Conservation (phyloP, 1,284 basidiomycete species). For the Schizophyllum amplum region DNA sequence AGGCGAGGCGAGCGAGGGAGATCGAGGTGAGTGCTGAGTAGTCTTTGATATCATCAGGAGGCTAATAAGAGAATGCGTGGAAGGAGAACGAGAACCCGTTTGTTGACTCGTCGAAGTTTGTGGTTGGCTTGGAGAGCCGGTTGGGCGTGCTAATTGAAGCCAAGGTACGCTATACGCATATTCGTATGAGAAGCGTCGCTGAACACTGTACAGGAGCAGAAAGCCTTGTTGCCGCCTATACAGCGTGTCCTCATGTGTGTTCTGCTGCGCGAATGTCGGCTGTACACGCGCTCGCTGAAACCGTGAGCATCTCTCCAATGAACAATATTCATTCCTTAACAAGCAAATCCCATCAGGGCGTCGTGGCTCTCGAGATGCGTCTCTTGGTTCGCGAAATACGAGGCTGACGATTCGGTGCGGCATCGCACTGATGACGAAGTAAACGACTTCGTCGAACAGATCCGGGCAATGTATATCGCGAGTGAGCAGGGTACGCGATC, state of each 20-base stretch:
- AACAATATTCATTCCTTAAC: not conserved
- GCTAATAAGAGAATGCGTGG: too few species aligned
- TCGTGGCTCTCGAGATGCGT: constrained; percentile 48
- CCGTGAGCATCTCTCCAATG: too few species aligned
- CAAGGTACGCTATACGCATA: constrained; percentile 35
- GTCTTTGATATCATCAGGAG: too few species aligned
- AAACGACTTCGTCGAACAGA: constrained; percentile 28
- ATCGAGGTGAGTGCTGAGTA: constrained; percentile 10
- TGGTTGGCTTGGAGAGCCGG: constrained; percentile 46
- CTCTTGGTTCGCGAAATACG: constrained; percentile 40
- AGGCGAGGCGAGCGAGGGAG: constrained; percentile 33
- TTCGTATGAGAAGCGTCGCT: constrained; percentile 1
- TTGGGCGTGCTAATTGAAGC: constrained; percentile 52
- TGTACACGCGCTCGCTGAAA: constrained; percentile 53
- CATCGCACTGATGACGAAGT: constrained; percentile 32
- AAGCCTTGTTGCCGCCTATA: constrained; percentile 37
- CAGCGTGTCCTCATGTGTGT: constrained; percentile 50
- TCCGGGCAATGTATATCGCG: constrained; percentile 44
- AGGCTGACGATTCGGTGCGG: constrained; percentile 28
- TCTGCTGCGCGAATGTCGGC: constrained; percentile 53
- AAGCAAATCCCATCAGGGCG: constrained; percentile 28
- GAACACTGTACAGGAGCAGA: constrained; percentile 40
- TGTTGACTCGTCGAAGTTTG: constrained; percentile 39
- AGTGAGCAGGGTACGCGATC: constrained; percentile 32
- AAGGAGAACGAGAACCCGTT: constrained; percentile 26